phyloP scores from a whole-genome alignment of 345 rosid genomes.

The Firmiana major region DNA sequence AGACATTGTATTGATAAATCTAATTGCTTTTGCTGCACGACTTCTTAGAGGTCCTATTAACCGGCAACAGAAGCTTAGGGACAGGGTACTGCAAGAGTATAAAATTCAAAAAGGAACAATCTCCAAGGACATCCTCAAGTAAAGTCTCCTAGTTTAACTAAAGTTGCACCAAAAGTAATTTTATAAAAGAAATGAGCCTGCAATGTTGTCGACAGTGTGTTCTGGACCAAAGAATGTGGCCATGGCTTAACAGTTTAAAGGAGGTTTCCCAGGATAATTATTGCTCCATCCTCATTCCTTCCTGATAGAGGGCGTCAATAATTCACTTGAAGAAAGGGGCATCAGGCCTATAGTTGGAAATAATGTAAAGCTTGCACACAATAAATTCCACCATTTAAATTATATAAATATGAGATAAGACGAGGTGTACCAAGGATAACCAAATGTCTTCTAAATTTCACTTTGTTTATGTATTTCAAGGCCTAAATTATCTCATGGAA shows the following conservation, averaged over 20 bases:
- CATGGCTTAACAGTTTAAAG: too few species aligned
- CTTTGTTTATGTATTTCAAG: not conserved
- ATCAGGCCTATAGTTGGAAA: not conserved
- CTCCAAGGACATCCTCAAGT: too few species aligned
- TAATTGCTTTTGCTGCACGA: slow-evolving; percentile 77
- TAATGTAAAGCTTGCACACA: not conserved
- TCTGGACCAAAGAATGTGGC: too few species aligned
- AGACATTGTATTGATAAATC: slow-evolving; percentile 71
- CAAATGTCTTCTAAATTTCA: not conserved
- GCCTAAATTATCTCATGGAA: not conserved
- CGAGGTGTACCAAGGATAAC: too few species aligned
- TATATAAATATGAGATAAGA: too few species aligned
- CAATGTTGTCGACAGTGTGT: too few species aligned
- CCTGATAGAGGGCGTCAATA: not conserved
- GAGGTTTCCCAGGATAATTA: too few species aligned
- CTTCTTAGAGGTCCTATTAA: slow-evolving; percentile 71
- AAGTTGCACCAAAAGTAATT: too few species aligned
- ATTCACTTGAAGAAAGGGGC: not conserved
- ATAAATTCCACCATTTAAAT: too few species aligned
- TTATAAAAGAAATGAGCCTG: too few species aligned
- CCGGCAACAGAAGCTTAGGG: slow-evolving; percentile 35
- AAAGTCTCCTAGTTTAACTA: too few species aligned
- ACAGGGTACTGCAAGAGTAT: not conserved
- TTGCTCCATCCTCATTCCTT: too few species aligned
- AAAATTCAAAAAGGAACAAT: not conserved